Evolutionary conservation across 176 grass and related monocot species (phyloP).

Genomic region (Avena insularis): DNA sequence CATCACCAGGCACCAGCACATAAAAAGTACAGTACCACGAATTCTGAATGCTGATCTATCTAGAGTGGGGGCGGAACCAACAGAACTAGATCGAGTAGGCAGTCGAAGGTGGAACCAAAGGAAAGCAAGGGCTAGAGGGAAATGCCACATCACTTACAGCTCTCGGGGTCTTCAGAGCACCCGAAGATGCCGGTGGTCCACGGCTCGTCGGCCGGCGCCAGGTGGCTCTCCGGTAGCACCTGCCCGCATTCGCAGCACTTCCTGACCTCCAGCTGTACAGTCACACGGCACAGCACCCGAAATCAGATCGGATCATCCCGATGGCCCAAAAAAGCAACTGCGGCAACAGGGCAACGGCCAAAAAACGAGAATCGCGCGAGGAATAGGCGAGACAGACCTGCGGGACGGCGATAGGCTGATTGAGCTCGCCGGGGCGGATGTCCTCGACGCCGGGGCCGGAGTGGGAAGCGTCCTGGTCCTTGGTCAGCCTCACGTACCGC

Average conservation of each 20-base stretch:
- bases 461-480: slow-evolving; percentile 46
- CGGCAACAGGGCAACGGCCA: not conserved
- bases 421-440: slow-evolving; percentile 78
- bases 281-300: not conserved
- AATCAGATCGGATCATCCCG: not conserved
- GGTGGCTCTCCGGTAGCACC: slow-evolving; percentile 55
- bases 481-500: slow-evolving; percentile 59
- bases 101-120: not conserved
- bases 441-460: slow-evolving; percentile 30
- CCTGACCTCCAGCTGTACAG: slow-evolving; percentile 56
- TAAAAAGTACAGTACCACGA: not conserved
- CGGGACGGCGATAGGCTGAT: slow-evolving; percentile 54
- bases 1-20: not conserved
- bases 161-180: slow-evolving; percentile 69
- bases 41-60: not conserved
- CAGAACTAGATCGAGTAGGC: not conserved
- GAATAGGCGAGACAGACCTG: slow-evolving; percentile 33
- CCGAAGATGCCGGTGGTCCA: slow-evolving; percentile 70
- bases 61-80: not conserved
- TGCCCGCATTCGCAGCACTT: slow-evolving; percentile 62
- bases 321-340: not conserved
- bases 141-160: slow-evolving; percentile 56
- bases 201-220: slow-evolving; percentile 65
- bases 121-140: not conserved
- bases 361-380: not conserved